Evolutionary conservation across 208 protist genomes (phyloP).

Genomic region (Trypanosoma theileri): DNA sequence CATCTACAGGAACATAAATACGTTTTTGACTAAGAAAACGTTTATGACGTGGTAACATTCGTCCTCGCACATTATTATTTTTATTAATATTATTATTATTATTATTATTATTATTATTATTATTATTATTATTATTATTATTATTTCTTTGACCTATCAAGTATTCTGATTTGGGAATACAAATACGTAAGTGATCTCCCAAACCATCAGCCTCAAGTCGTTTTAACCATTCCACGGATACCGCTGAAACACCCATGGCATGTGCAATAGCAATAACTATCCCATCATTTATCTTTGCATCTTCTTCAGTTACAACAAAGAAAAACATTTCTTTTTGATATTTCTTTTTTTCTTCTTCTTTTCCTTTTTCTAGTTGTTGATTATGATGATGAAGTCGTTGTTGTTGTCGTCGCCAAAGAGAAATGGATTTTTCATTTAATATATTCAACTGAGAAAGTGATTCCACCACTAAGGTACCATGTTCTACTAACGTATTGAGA

Average conservation of each 20-base stretch:
- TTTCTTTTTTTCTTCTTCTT: background rate
- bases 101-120: too few relatives aligned
- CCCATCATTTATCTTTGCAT: conserved; percentile 6
- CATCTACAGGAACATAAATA: conserved; percentile 21
- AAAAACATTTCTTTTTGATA: background rate
- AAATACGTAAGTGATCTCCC: background rate
- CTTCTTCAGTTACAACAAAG: conserved; percentile 14
- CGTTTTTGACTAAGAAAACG: conserved; percentile 23
- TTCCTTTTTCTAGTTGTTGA: background rate
- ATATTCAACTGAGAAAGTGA: conserved; percentile 5
- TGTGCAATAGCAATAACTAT: conserved; percentile 33
- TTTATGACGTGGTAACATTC: background rate
- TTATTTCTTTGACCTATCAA: conserved; percentile 15
- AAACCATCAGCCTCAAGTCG: background rate
- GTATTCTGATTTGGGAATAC: background rate
- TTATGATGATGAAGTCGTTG: background rate
- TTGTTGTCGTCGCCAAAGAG: background rate
- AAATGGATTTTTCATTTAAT: background rate
- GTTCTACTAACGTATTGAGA: background rate
- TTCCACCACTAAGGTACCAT: background rate
- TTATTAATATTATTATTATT: too few relatives aligned
- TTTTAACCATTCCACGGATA: conserved; percentile 44
- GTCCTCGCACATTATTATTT: conserved; percentile 2
- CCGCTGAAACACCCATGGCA: conserved; percentile 47
- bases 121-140: too few relatives aligned